Base-by-base conservation (phyloP, 1,284 basidiomycete genomes). In the Lentinula novae-zelandiae region DNA sequence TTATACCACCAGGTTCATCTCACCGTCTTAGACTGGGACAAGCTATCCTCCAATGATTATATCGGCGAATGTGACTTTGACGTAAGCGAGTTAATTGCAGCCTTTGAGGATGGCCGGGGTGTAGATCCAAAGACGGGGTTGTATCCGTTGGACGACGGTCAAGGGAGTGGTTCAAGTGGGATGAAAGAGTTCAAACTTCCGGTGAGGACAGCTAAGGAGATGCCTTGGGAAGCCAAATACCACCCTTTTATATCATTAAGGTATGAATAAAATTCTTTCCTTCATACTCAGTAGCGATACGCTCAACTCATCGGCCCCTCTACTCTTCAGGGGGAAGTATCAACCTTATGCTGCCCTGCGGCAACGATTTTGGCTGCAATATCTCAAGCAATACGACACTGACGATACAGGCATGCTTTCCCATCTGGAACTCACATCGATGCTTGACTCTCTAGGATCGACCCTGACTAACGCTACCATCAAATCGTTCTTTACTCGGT, bases 371-470 rank as follows among this genome's bases (percentile, higher is more conserved):
- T 98, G 95, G 96, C 79, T 88, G 1, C 89, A 94, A 66, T 95
- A 95, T 70, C 83, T 96, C 42, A 84, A 85, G 63, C 90, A 97
- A 67, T 99, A 97, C 73, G 96, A 98, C 68, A 83, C 89, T 0
- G 95, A 96, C 72, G 93, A 96, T 64, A 91, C 87, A 0, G 78
- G 79, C n/a, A 75, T 82, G 0, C 76, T 96, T 44, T 96, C 93
- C 0, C 87, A 89, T 63, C 78, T 96, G 58, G 96, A 99, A 73
- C 80, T 99, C 27, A 90, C 90, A 0, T 91, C 92, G n/a, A 96
- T 98, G 93, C 88, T 99, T 57, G 95, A 98, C 76, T 97, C 95
- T 5, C 86, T 99, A 34, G 95, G 96, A 3, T 96, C 95, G 2
- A 98, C 96, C 0, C 83, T 99, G 42, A 92, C 92, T 3, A 76